Evolutionary conservation across 805 yeast genomes (phyloP).

Genomic region (Komagataella phaffii): DNA sequence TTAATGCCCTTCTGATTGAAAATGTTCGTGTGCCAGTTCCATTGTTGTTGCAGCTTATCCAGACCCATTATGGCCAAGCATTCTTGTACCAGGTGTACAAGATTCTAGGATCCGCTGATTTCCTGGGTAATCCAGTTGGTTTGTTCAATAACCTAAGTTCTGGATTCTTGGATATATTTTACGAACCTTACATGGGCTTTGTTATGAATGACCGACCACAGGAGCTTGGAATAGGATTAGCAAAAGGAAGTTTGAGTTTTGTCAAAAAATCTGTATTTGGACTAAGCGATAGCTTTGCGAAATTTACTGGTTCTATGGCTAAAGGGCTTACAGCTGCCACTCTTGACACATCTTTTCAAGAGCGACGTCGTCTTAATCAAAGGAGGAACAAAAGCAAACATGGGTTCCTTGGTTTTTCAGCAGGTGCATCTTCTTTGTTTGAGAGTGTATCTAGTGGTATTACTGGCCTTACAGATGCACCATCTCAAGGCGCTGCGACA

Average conservation of each 20-base stretch:
- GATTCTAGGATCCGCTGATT: slow-evolving; percentile 90
- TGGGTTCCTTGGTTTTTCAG: slow-evolving; percentile 71
- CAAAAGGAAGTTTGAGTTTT: slow-evolving; percentile 92
- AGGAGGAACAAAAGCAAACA: slow-evolving; percentile 72
- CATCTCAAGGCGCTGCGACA: slow-evolving; percentile 76
- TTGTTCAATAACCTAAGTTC: slow-evolving; percentile 85
- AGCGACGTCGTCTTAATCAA: slow-evolving; percentile 58
- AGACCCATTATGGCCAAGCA: slow-evolving; percentile 84
- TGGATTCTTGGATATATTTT: slow-evolving; percentile 92
- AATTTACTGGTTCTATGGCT: slow-evolving; percentile 87
- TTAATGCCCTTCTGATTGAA: slow-evolving; percentile 79
- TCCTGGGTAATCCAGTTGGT: slow-evolving; percentile 95
- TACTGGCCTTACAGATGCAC: slow-evolving; percentile 81
- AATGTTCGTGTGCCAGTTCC: slow-evolving; percentile 82
- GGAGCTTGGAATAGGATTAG: slow-evolving; percentile 88
- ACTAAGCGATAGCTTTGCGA: slow-evolving; percentile 83
- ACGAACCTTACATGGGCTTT: slow-evolving; percentile 95
- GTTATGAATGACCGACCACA: slow-evolving; percentile 91
- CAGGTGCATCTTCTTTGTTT: slow-evolving; percentile 81
- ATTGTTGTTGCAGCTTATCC: slow-evolving; percentile 51
- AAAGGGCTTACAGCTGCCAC: slow-evolving; percentile 90
- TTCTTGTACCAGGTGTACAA: slow-evolving; percentile 86
- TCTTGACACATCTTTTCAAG: slow-evolving; percentile 76
- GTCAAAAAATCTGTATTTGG: slow-evolving; percentile 93
- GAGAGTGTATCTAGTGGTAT: slow-evolving; percentile 83